Percentiles rank a stretch among this genome's conserved stretches.
Evolutionary conservation across 2,329 filamentous ascomycete species (phyloP).

Genomic region (Zymoseptoria pseudotritici): DNA sequence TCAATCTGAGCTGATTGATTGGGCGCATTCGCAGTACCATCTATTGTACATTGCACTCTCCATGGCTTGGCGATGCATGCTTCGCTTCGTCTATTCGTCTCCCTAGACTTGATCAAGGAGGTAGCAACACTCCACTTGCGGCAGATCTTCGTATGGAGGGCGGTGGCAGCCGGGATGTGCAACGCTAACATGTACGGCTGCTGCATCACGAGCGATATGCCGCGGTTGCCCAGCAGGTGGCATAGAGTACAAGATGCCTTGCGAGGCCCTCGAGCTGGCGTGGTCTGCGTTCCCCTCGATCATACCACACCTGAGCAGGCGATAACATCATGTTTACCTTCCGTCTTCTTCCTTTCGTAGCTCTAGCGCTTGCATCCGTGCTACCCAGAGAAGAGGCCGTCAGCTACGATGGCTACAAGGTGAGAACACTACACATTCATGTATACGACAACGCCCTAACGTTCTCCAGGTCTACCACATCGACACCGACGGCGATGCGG

Average conservation of each 20-base stretch:
- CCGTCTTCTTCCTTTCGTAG: slow-evolving; percentile 4
- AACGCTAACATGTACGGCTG: background rate
- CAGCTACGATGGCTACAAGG: slow-evolving; percentile 12
- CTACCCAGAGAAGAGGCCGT: slow-evolving; percentile 8
- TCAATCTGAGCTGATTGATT: background rate
- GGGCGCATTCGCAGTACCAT: too few relatives aligned
- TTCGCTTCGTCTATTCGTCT: background rate
- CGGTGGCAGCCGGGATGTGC: background rate
- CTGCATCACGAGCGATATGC: background rate
- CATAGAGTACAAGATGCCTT: background rate
- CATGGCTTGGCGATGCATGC: background rate
- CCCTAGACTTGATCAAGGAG: background rate
- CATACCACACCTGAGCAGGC: background rate
- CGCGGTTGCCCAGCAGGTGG: background rate
- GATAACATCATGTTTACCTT: slow-evolving; percentile 4
- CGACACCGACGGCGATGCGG: slow-evolving; percentile 8
- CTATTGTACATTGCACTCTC: background rate
- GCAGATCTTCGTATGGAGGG: background rate
- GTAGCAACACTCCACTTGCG: background rate
- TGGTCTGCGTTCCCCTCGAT: background rate
- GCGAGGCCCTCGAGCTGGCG: background rate
- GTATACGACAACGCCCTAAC: background rate
- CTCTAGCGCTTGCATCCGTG: slow-evolving; percentile 9
- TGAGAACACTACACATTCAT: background rate
- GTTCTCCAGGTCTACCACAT: slow-evolving; percentile 7